phyloP scores from a whole-genome alignment of 2,329 filamentous ascomycete genomes.

The Samsoniella hepiali region DNA sequence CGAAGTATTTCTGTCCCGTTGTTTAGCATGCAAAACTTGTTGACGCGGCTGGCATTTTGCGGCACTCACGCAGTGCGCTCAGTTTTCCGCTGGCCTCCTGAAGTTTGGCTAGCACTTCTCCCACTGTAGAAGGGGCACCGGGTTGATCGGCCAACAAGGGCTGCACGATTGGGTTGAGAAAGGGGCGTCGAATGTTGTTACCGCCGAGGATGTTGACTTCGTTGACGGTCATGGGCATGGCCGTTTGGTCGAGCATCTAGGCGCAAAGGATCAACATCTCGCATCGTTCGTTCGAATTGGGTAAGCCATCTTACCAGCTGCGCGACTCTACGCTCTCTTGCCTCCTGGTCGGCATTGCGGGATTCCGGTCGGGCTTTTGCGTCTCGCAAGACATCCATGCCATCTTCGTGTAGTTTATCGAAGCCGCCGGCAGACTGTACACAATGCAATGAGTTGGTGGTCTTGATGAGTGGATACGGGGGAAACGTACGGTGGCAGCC shows the following conservation, averaged over 20 bases:
- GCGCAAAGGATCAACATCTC: neutral
- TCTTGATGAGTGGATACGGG: conserved; percentile 14
- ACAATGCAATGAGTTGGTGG: neutral
- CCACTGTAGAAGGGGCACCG: conserved; percentile 69
- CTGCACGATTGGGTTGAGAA: conserved; percentile 77
- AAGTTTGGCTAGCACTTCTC: conserved; percentile 72
- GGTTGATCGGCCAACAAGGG: conserved; percentile 70
- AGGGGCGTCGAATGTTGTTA: conserved; percentile 74
- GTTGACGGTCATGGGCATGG: conserved; percentile 82
- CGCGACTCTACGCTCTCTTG: conserved; percentile 38
- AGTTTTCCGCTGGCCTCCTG: conserved; percentile 70
- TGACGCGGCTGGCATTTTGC: neutral
- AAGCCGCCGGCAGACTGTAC: conserved; percentile 36
- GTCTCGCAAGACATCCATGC: conserved; percentile 37
- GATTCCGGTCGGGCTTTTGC: conserved; percentile 37
- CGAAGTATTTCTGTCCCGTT: conserved; percentile 73
- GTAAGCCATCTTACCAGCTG: conserved; percentile 31
- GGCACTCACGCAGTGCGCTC: conserved; percentile 68
- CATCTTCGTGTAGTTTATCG: conserved; percentile 39
- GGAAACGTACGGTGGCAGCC: conserved; percentile 19
- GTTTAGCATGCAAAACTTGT: conserved; percentile 22
- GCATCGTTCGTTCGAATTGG: neutral
- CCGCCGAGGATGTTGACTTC: conserved; percentile 82
- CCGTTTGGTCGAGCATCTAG: conserved; percentile 66
- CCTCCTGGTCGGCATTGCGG: conserved; percentile 37